Percentiles rank a stretch among this genome's conserved stretches.
phyloP scores from a whole-genome alignment of 2,329 filamentous ascomycete species.

The Dothistroma pini region DNA sequence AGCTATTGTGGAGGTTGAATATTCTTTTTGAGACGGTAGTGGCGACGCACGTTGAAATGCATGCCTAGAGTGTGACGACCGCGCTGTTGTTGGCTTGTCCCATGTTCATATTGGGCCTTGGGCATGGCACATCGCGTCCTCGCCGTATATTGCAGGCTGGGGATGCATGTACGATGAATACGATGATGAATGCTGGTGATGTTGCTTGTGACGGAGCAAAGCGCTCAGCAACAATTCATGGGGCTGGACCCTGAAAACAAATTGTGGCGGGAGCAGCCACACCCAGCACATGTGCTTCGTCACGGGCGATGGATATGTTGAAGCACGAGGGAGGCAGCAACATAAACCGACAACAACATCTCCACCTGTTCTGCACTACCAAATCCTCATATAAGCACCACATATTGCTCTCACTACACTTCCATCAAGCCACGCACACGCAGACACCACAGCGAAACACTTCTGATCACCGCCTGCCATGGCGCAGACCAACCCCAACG shows the following conservation, averaged over 20 bases:
- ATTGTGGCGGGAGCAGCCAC: not conserved
- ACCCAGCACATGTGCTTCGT: not conserved
- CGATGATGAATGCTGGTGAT: too few species aligned
- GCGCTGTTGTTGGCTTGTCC: too few species aligned
- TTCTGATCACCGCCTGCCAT: slow-evolving; percentile 25
- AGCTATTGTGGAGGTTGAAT: too few species aligned
- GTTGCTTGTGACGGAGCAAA: too few species aligned
- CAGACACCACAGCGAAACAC: slow-evolving; percentile 8
- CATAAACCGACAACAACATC: not conserved
- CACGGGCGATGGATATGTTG: not conserved
- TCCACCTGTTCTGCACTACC: not conserved
- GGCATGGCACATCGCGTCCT: too few species aligned
- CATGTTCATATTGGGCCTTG: too few species aligned
- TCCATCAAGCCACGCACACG: not conserved
- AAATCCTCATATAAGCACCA: not conserved
- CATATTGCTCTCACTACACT: not conserved
- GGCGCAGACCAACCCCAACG: slow-evolving; percentile 33
- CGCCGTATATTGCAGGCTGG: too few species aligned
- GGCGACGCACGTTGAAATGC: too few species aligned
- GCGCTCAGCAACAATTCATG: too few species aligned
- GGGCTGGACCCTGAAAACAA: not conserved
- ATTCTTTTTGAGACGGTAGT: too few species aligned
- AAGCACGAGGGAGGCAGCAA: not conserved
- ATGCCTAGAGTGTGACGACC: too few species aligned
- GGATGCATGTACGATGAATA: too few species aligned